These are phyloP conservation scores for Trichoderma hamatum DNA, from an alignment of 2,329 filamentous ascomycete species.

Conservation along the genomic window DNA sequence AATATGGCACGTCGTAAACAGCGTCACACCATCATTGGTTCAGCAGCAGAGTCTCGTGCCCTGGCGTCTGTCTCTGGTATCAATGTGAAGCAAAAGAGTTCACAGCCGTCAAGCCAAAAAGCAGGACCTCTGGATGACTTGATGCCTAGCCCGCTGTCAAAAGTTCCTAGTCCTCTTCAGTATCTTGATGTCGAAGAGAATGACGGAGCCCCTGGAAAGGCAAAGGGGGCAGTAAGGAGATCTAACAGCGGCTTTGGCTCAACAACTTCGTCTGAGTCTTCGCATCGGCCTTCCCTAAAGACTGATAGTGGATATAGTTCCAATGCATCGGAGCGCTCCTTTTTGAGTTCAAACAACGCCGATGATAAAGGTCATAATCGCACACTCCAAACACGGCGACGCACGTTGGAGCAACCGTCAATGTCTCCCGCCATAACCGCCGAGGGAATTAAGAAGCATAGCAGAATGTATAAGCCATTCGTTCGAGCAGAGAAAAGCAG, in stretches of 20 bases:
- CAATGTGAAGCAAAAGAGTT: background rate
- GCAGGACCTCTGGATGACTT: background rate
- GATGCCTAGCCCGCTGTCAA: conserved; percentile 14
- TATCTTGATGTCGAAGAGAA: background rate
- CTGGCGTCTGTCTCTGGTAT: background rate
- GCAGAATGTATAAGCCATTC: conserved; percentile 26
- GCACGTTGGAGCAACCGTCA: background rate
- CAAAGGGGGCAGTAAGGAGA: conserved; percentile 1
- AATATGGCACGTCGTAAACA: conserved; percentile 15
- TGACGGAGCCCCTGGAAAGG: background rate
- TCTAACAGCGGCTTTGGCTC: conserved; percentile 20
- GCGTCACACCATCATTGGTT: background rate
- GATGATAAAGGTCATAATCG: background rate
- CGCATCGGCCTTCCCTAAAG: conserved; percentile 33
- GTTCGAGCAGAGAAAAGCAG: background rate
- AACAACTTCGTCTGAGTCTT: conserved; percentile 13
- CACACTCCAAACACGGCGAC: background rate
- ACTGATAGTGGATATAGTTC: conserved; percentile 62
- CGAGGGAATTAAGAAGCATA: background rate
- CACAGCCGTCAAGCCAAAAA: background rate
- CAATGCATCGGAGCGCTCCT: conserved; percentile 59
- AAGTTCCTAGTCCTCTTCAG: conserved; percentile 2
- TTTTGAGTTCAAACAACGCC: conserved; percentile 37
- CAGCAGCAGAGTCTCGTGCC: conserved; percentile 25
- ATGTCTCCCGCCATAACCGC: background rate